Conservation (phyloP, 2,329 filamentous ascomycete species). For the Myriosclerotinia curreyana region DNA sequence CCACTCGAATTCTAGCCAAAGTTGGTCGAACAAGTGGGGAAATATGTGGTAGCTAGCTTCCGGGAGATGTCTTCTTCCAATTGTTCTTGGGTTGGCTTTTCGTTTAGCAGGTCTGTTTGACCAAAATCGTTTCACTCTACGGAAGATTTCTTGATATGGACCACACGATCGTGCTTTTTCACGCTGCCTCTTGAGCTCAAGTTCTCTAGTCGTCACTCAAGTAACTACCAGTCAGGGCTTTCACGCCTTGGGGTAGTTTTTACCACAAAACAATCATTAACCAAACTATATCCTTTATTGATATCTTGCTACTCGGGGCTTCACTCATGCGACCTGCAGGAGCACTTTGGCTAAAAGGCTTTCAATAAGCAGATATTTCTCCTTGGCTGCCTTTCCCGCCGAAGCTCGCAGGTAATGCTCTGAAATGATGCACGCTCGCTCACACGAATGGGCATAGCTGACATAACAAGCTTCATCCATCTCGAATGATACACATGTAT, state of each 20-base stretch:
- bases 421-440: background rate
- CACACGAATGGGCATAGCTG: background rate
- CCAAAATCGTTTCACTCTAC: background rate
- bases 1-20: background rate
- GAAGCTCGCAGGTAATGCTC: background rate
- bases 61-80: background rate
- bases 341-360: background rate
- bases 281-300: background rate
- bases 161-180: background rate
- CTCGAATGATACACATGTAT: too few species aligned
- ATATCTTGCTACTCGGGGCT: background rate
- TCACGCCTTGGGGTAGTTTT: background rate
- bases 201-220: background rate
- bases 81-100: background rate
- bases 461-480: background rate
- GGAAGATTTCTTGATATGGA: background rate
- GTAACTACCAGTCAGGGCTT: background rate
- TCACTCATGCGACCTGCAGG: background rate
- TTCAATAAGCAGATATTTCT: background rate
- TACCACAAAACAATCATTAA: background rate
- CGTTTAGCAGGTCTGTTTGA: background rate
- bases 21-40: background rate
- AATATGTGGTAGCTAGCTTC: background rate
- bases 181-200: background rate
- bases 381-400: background rate